Evolutionary conservation across 768 basidiomycete genomes (phyloP), one percentile per base, ranked within the genome.

Genomic region (Scleroderma citrinum): DNA sequence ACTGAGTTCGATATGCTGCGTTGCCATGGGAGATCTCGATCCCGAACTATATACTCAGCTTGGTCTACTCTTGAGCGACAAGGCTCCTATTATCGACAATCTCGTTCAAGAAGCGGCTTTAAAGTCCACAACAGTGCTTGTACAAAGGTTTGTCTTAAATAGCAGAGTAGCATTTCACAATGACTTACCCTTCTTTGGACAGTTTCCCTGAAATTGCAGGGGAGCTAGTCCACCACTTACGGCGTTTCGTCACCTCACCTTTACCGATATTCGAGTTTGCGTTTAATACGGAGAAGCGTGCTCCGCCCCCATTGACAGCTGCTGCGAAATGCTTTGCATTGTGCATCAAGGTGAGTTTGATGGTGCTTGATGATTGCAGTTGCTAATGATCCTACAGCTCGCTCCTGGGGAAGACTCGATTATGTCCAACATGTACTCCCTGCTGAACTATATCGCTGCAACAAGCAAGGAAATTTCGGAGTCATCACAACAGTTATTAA

Each of bases 391-490:
- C 10, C 32, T 37, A 34, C 52, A 92, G 90, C 72, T 91, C 34
- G 83, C 88, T 14, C 85, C 88, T 14, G 89, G 88, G 37, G 88
- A 92, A 55, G 92, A 93, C 61, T 77, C 92, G 32, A 77, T 89
- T 62, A 85, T 93, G 80, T 97, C 94, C 3, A 91, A 93, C 56
- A 87, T 97, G 83, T 97, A 98, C 65, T 96, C 95, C 5, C 78
- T 98, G 12, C 76, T 98, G 51, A 97, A 98, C 63, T 87, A 89
- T 64, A 85, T 97, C 51, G 82, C 89, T 2, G 82, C 87, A 3
- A 83, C 90, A 2, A 85, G 83, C 71, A 88, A 87, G 60, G 87
- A 88, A 41, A 77, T 81, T 30, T 76, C 76, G 31, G 85, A 86
- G 44, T 69, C 60, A 43, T 71, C 68, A 34, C 65, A 74, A 8